These are phyloP conservation scores for Aspergillus calidoustus DNA, from an alignment of 2,329 filamentous ascomycete genomes.

Conservation along the genomic window DNA sequence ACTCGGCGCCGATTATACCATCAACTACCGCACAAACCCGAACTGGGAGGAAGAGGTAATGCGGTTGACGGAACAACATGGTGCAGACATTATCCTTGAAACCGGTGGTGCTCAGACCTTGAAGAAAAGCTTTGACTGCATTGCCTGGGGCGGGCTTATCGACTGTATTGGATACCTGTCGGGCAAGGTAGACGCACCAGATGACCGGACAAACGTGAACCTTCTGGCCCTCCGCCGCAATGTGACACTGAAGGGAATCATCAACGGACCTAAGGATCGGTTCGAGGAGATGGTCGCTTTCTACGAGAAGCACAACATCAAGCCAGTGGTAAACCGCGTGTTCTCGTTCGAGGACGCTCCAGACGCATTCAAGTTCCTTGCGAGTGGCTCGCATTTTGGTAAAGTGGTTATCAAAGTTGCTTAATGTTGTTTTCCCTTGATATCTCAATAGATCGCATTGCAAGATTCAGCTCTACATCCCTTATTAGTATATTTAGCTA, in stretches of 20 bases:
- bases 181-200: slow-evolving; percentile 60
- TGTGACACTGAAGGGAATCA: slow-evolving; percentile 61
- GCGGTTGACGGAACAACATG: slow-evolving; percentile 49
- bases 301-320: slow-evolving; percentile 39
- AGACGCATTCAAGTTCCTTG: slow-evolving; percentile 59
- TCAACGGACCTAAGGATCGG: slow-evolving; percentile 65
- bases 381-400: slow-evolving; percentile 58
- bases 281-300: slow-evolving; percentile 47
- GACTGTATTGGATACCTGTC: slow-evolving; percentile 54
- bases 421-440: not conserved
- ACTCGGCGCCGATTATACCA: slow-evolving; percentile 53
- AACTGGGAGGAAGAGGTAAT: slow-evolving; percentile 54
- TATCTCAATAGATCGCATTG: not conserved
- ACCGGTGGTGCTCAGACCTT: slow-evolving; percentile 57
- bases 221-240: slow-evolving; percentile 57
- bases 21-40: slow-evolving; percentile 56
- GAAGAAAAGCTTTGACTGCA: slow-evolving; percentile 52
- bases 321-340: slow-evolving; percentile 57
- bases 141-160: slow-evolving; percentile 53
- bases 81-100: slow-evolving; percentile 58
- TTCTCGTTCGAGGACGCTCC: slow-evolving; percentile 58
- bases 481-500: not conserved
- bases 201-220: slow-evolving; percentile 64
- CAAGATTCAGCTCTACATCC: not conserved
- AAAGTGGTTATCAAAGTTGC: slow-evolving; percentile 59